Base-by-base conservation (phyloP, 768 basidiomycete genomes). In the Rhizopogon vinicolor region DNA sequence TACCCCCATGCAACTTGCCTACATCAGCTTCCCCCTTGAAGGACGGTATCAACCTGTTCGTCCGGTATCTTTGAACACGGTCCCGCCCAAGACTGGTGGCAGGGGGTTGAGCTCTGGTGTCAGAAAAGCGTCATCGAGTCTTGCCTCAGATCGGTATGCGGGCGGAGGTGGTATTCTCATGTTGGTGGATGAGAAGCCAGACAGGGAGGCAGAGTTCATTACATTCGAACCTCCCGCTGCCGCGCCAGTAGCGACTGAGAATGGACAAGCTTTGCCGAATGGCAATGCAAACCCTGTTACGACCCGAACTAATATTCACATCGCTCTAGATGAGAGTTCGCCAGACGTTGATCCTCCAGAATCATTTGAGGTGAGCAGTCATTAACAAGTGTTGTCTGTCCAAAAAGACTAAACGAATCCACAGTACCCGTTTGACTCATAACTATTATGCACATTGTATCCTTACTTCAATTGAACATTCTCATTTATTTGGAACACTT, bases 101-200 rank as follows among this genome's bases (percentile, higher is more conserved):
- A 79, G 73, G 63, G 63, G 63, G 6, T 58, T 62, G 8, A 55
- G 56, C 22, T 60, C 64, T 45, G 58, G 61, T n/a, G 62, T 62
- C n/a, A 66, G 72, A 41, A 67, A 68, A 53, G 66, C 68, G 9
- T 56, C 68, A 33, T 60, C 70, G 7, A 73, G 70, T 6, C 43
- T 74, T 51, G 68, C 73, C 22, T 76, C 82, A 33, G 84, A 87
- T 65, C 83, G 81, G 60, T 86, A 82, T 61, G 85, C 83, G 39
- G 86, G 88, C 39, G 93, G 92, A 18, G 91, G 91, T 44, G 94
- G 94, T 4, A 94, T 98, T 59, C 66, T 99, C 53, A 80, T 99
- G 58, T 70, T 99, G 55, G 73, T 80, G 39, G 94, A 97, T 71
- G 78, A 78, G 44, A 79, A 76, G 60, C 86, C 91, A 9, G 80